Evolutionary conservation across 75 land plant genomes (phyloP).

Genomic region (Sequoiadendron giganteum): DNA sequence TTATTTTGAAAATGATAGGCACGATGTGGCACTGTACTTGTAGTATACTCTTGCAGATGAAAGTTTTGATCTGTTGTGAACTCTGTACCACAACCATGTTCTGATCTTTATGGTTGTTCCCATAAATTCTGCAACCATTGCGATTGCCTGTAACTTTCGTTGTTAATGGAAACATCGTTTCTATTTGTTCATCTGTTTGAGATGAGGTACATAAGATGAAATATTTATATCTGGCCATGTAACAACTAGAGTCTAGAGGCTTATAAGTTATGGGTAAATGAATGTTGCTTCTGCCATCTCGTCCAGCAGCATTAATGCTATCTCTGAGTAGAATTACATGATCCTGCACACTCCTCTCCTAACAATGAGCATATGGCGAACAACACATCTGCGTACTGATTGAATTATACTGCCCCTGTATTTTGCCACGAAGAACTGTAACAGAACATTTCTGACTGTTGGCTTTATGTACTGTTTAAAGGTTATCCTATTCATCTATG

Average conservation of each 20-base stretch:
- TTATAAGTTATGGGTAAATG: no score
- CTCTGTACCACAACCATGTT: background rate
- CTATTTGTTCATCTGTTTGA: background rate
- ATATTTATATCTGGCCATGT: background rate
- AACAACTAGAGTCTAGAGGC: background rate
- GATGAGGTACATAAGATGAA: background rate
- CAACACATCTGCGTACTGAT: background rate
- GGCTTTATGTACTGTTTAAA: background rate
- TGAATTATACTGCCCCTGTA: background rate
- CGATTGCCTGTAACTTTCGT: background rate
- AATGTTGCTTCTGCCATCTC: background rate
- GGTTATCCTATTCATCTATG: background rate
- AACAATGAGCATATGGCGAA: background rate
- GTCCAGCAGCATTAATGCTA: background rate
- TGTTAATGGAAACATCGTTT: background rate
- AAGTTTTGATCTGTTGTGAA: background rate
- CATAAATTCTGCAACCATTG: no score
- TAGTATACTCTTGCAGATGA: background rate
- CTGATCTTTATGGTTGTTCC: no score
- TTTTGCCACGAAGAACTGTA: background rate
- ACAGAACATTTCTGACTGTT: no score
- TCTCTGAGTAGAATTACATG: background rate
- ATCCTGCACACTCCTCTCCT: background rate
- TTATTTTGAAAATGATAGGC: background rate
- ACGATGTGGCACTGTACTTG: background rate